Conservation (phyloP, 2,329 filamentous ascomycete genomes). For the Corinectria fuckeliana region DNA sequence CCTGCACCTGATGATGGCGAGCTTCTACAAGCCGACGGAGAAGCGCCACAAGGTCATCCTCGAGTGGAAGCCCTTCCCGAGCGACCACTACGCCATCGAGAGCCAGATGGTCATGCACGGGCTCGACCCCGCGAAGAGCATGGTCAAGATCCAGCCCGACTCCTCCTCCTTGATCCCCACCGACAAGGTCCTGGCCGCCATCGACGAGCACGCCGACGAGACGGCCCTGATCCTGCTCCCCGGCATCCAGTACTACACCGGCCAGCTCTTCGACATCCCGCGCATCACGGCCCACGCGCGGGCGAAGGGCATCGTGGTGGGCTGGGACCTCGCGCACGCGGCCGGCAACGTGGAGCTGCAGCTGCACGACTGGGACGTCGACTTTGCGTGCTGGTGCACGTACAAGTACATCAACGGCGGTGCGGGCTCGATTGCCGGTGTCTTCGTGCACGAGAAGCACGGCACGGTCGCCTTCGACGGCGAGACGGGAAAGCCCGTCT, state of each 20-base stretch:
- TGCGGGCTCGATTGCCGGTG: constrained; percentile 79
- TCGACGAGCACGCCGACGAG: constrained; percentile 75
- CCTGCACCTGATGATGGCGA: constrained; percentile 81
- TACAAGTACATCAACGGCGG: constrained; percentile 95
- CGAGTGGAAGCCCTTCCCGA: constrained; percentile 91
- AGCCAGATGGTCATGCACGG: constrained; percentile 79
- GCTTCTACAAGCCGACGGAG: constrained; percentile 77
- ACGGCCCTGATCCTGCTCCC: constrained; percentile 82
- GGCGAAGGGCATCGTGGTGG: constrained; percentile 72
- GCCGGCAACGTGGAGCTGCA: constrained; percentile 81
- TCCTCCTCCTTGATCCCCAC: constrained; percentile 69
- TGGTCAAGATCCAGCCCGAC: constrained; percentile 76
- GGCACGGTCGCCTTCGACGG: constrained; percentile 58
- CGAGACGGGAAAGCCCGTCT: constrained; percentile 49
- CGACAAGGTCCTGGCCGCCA: constrained; percentile 72
- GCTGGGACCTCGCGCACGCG: constrained; percentile 90
- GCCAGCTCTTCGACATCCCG: constrained; percentile 84
- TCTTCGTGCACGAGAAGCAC: constrained; percentile 81
- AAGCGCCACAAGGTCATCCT: constrained; percentile 78
- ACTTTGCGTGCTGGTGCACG: constrained; percentile 92
- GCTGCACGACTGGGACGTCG: constrained; percentile 88
- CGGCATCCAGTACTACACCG: constrained; percentile 91
- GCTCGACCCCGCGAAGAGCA: constrained; percentile 68
- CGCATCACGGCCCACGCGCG: constrained; percentile 81
- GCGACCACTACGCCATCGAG: constrained; percentile 84